Evolutionary conservation across 1,284 basidiomycete species (phyloP).

Genomic region (Boletellus deceptivus): DNA sequence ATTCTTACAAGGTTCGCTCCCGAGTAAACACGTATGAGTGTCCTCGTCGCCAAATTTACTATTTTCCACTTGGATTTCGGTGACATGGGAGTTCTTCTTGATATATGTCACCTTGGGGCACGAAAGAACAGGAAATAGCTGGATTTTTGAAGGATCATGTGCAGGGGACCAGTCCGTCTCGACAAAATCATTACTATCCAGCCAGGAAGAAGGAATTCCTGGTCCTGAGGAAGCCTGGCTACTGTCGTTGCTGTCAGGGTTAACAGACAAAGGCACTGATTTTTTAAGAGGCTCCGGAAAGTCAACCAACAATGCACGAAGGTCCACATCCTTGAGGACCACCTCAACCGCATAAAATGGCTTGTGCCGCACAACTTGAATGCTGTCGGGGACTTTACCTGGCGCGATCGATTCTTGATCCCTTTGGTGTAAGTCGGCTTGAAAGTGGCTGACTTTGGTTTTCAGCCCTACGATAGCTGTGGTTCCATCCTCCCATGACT

Average conservation of each 20-base stretch:
- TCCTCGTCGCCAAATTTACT: constrained; percentile 89
- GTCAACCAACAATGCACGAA: constrained; percentile 77
- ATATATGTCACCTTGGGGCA: constrained; percentile 88
- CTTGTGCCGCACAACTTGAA: constrained; percentile 71
- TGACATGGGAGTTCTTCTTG: constrained; percentile 54
- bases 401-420: constrained; percentile 73
- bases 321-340: constrained; percentile 73
- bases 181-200: constrained; percentile 81
- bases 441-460: constrained; percentile 77
- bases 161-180: constrained; percentile 71
- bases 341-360: constrained; percentile 93
- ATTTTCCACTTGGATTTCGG: constrained; percentile 40
- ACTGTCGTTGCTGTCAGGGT: constrained; percentile 28
- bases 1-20: constrained; percentile 65
- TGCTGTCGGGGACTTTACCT: constrained; percentile 45
- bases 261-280: constrained; percentile 45
- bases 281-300: constrained; percentile 73
- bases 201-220: constrained; percentile 56
- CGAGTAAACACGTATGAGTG: constrained; percentile 84
- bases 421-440: constrained; percentile 91
- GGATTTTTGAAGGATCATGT: constrained; percentile 56
- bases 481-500: constrained; percentile 78
- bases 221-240: constrained; percentile 19
- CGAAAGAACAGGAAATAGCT: constrained; percentile 69
- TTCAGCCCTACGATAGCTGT: constrained; percentile 85